phyloP scores from a whole-genome alignment of 2,329 filamentous ascomycete genomes.

The Paraconiothyrium brasiliense region DNA sequence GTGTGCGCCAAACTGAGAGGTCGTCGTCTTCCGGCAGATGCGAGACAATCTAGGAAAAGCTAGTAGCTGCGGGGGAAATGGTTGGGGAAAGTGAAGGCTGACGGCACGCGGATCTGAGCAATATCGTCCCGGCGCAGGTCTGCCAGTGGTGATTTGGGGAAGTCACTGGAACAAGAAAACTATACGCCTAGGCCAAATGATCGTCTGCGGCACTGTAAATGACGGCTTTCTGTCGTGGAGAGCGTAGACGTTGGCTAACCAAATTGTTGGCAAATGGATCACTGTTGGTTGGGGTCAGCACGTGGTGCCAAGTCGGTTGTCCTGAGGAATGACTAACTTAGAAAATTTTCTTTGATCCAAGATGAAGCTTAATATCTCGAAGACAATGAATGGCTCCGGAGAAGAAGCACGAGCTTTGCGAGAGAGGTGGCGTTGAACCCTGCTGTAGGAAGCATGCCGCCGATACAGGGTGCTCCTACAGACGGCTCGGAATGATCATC shows the following conservation, averaged over 20 bases:
- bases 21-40: constrained; percentile 37
- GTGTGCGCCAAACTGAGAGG: constrained; percentile 22
- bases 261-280: background rate
- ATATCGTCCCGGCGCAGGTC: background rate
- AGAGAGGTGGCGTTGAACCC: constrained; percentile 11
- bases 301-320: constrained; percentile 27
- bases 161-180: background rate
- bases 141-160: constrained; percentile 2
- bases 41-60: constrained; percentile 22
- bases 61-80: constrained; percentile 30
- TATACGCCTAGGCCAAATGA: background rate
- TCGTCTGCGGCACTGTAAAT: background rate
- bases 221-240: background rate
- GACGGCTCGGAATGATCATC: background rate
- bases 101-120: constrained; percentile 1
- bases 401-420: constrained; percentile 6
- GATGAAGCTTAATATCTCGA: constrained; percentile 27
- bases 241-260: background rate
- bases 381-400: constrained; percentile 17
- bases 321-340: constrained; percentile 6
- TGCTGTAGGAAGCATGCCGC: constrained; percentile 19
- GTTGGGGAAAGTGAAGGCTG: constrained; percentile 9
- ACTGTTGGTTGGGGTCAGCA: constrained; percentile 7
- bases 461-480: constrained; percentile 7
- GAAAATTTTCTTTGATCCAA: constrained; percentile 14